Evolutionary conservation across 345 rosid genomes (phyloP).

Genomic region (Citrus hindsii): DNA sequence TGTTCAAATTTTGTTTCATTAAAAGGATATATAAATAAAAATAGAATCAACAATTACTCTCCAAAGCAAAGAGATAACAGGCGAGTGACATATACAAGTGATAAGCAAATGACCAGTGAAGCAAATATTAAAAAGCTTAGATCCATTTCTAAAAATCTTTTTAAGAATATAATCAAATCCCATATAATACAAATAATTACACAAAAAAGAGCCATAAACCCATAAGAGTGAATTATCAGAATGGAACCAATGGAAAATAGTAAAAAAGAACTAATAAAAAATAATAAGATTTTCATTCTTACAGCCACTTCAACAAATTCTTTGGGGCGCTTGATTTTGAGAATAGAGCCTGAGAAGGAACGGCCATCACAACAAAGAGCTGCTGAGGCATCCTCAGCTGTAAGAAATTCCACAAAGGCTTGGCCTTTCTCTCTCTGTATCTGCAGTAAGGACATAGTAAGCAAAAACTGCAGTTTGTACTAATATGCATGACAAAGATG

Average conservation of each 20-base stretch:
- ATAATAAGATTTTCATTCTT: constrained; percentile 40
- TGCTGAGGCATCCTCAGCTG: constrained; percentile 92
- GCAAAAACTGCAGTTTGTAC: constrained; percentile 7
- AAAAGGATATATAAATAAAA: no score
- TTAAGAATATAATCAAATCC: neutral
- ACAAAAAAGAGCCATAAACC: constrained; percentile 1
- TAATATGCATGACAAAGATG: constrained; percentile 16
- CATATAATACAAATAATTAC: neutral
- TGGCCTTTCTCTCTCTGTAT: constrained; percentile 76
- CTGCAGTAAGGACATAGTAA: constrained; percentile 39
- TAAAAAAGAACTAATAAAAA: constrained; percentile 5
- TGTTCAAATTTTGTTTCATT: neutral
- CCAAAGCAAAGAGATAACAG: neutral
- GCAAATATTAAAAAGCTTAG: neutral
- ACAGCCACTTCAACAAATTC: constrained; percentile 79
- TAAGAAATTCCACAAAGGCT: constrained; percentile 91
- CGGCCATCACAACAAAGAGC: constrained; percentile 81
- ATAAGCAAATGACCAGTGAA: neutral
- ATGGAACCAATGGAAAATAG: neutral
- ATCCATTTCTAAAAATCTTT: neutral
- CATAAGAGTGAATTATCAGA: neutral
- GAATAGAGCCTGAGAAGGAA: constrained; percentile 54
- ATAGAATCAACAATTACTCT: neutral
- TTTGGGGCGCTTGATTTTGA: constrained; percentile 83
- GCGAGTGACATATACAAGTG: neutral